A percentile compares a stretch with the other conserved stretches of the same genome.
Evolutionary conservation across 768 basidiomycete genomes (phyloP).

Genomic region (Cubamyces sp.): DNA sequence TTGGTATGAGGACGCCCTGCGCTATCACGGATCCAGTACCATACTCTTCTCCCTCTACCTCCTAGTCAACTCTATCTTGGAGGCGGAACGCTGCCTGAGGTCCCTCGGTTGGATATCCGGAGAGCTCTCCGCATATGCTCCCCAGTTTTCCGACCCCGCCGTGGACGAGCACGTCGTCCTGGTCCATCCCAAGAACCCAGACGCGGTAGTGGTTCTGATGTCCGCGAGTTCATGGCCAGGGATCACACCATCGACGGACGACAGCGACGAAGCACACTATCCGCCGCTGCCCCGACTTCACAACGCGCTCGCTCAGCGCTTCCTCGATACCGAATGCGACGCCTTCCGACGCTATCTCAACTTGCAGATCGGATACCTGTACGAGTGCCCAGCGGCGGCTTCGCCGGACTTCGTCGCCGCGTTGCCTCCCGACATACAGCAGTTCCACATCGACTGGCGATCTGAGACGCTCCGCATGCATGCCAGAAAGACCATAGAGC

Average conservation of each 20-base stretch:
- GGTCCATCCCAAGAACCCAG: neutral
- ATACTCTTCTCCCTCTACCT: constrained; percentile 3
- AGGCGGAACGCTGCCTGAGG: neutral
- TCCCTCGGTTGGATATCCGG: neutral
- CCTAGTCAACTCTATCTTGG: neutral
- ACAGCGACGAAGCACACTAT: neutral
- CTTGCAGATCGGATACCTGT: neutral
- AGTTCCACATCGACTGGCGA: neutral
- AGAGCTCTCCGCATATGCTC: too few relatives aligned
- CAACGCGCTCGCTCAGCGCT: neutral
- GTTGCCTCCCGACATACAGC: constrained; percentile 1
- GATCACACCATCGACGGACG: neutral
- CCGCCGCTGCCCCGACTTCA: neutral
- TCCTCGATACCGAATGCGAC: neutral
- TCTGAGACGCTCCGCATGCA: neutral
- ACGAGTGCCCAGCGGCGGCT: neutral
- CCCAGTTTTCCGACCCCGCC: constrained; percentile 4
- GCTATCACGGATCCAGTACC: constrained; percentile 9
- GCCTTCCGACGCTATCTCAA: neutral
- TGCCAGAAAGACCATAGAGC: neutral
- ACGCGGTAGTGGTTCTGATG: neutral
- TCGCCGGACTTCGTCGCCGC: neutral
- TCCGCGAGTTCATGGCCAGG: neutral
- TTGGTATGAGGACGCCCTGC: constrained; percentile 11
- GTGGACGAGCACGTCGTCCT: constrained; percentile 1